These are phyloP conservation scores for Talaromyces stipitatus DNA, from an alignment of 495 filamentous ascomycete species.

Conservation along the genomic window DNA sequence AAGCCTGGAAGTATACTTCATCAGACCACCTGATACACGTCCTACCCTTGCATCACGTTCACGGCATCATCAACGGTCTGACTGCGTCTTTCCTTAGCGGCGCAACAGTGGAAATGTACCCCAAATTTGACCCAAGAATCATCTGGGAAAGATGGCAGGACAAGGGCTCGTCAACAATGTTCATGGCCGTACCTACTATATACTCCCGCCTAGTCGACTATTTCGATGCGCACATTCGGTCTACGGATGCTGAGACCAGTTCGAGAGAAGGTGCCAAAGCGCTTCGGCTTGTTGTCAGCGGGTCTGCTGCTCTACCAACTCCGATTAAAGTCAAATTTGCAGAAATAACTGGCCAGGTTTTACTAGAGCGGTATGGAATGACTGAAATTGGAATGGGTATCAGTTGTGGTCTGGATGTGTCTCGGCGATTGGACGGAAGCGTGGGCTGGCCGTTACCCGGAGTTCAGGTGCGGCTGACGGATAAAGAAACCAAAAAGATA, in stretches of 20 bases:
- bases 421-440: slow-evolving; percentile 33
- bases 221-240: slow-evolving; percentile 33
- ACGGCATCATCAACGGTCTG: slow-evolving; percentile 37
- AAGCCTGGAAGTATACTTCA: slow-evolving; percentile 28
- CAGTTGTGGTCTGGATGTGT: slow-evolving; percentile 31
- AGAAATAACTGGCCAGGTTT: slow-evolving; percentile 30
- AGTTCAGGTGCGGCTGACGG: slow-evolving; percentile 32
- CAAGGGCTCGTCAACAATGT: slow-evolving; percentile 30
- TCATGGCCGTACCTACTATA: slow-evolving; percentile 40
- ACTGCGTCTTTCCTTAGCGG: slow-evolving; percentile 31
- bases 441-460: slow-evolving; percentile 41
- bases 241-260: slow-evolving; percentile 25
- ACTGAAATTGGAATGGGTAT: slow-evolving; percentile 41
- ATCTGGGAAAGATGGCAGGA: slow-evolving; percentile 38
- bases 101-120: slow-evolving; percentile 35
- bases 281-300: slow-evolving; percentile 32
- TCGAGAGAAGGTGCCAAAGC: slow-evolving; percentile 25
- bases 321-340: slow-evolving; percentile 36
- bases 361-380: slow-evolving; percentile 41
- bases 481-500: slow-evolving; percentile 30
- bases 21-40: slow-evolving; percentile 37
- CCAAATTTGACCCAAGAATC: slow-evolving; percentile 35
- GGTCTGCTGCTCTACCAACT: slow-evolving; percentile 37
- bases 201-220: slow-evolving; percentile 40
- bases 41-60: slow-evolving; percentile 37